Evolutionary conservation across 2,329 filamentous ascomycete species (phyloP), one percentile per base, ranked within the genome.

Genomic region (Epichloe glyceriae): DNA sequence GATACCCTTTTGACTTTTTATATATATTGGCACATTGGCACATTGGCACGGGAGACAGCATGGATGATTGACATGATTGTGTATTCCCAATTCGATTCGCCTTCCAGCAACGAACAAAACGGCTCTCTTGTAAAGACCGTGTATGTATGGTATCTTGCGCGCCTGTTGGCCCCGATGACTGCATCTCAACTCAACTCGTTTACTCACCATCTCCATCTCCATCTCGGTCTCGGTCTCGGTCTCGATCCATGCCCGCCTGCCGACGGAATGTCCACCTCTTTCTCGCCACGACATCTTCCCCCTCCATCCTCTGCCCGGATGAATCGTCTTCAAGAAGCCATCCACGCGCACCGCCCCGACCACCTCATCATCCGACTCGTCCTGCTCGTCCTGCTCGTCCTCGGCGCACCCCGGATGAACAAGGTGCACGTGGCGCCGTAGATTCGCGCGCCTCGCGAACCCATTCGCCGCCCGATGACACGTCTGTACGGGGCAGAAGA

Each of bases 311-410:
- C 60, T 65, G 6, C 70, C 66, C 1, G 69, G 63, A 52, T 69
- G 67, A 49, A 86, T 72, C 4, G 76, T 74, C 59, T 71, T 70
- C 57, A 88, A 56, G 58, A 85, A 88, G 0, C 83, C 80, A 62
- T 88, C 83, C 1, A 80, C 74, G 57, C 86, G 83, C 19, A 86
- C 79, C 0, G 73, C 82, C 0, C 82, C 83, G 8, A 72, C 57
- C 58, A 80, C 74, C 58, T 81, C 78, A 51, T 74, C 76, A 58
- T 70, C 75, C 52, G 73, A 69, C 19, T 68, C 67, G 34, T 61
- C 22, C 22, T 26, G 19, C 19, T 7, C 22, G 22, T 26, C 56
- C 19, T 68, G 62, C 37, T 68, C 58, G 35, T 68, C 58, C 12
- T 60, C 61, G 59, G 50, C 62, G 64, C 49, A 63, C 58, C 62